A percentile compares a stretch with the other conserved stretches of the same genome.
Conservation (phyloP, 2,329 filamentous ascomycete genomes). For the Colletotrichum somersetense region DNA sequence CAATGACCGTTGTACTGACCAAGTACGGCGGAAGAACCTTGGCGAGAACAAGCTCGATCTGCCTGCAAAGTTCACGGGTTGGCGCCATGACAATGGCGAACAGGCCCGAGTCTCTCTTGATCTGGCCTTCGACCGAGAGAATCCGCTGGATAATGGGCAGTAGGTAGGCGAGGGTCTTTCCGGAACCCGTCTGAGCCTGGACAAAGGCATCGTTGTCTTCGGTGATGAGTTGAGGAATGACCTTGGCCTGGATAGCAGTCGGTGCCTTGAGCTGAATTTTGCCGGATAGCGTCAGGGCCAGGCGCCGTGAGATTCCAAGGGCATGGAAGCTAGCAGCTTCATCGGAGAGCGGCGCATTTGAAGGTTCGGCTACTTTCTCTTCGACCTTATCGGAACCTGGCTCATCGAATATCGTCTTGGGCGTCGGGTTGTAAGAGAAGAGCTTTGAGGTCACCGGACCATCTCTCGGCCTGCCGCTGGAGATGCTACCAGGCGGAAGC, state of each 20-base stretch:
- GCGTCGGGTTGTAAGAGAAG: constrained; percentile 88
- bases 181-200: constrained; percentile 96
- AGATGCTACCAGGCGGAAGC: constrained; percentile 52
- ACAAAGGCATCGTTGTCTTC: constrained; percentile 93
- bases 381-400: constrained; percentile 55
- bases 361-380: constrained; percentile 74
- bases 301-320: constrained; percentile 82
- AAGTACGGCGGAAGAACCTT: constrained; percentile 92
- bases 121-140: constrained; percentile 76
- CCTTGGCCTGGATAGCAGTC: constrained; percentile 93
- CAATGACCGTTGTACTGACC: constrained; percentile 86
- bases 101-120: constrained; percentile 87
- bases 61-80: constrained; percentile 93
- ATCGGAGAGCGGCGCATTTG: constrained; percentile 89
- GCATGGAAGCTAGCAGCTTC: constrained; percentile 89
- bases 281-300: constrained; percentile 84
- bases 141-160: constrained; percentile 92
- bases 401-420: constrained; percentile 72
- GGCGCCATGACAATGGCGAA: constrained; percentile 96
- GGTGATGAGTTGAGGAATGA: constrained; percentile 83
- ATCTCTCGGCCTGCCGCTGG: constrained; percentile 42
- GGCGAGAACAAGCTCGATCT: constrained; percentile 90
- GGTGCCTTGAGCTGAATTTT: constrained; percentile 92
- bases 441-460: constrained; percentile 86
- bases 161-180: constrained; percentile 97